These are phyloP conservation scores for Ceriops zippeliana DNA, from an alignment of 345 rosid species.

Conservation along the genomic window DNA sequence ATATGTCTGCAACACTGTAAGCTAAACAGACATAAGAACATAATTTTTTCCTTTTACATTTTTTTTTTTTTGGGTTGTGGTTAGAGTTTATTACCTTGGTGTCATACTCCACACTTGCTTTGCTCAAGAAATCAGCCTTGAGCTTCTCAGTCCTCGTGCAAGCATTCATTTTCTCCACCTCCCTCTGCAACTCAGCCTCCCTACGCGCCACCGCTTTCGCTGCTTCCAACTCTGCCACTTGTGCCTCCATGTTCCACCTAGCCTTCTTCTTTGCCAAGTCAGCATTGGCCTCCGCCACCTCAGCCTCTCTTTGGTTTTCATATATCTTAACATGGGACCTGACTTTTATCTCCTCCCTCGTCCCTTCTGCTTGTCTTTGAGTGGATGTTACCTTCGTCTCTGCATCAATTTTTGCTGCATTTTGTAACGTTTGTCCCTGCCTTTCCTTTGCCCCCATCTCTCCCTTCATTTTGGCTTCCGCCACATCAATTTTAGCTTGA, in stretches of 20 bases:
- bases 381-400: constrained; percentile 61
- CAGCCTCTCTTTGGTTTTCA: constrained; percentile 73
- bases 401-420: constrained; percentile 70
- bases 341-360: constrained; percentile 65
- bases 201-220: constrained; percentile 60
- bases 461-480: constrained; percentile 81
- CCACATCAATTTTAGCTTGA: constrained; percentile 66
- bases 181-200: constrained; percentile 68
- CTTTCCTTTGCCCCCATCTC: constrained; percentile 62
- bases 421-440: constrained; percentile 60
- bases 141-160: constrained; percentile 63
- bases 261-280: constrained; percentile 75
- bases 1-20: too few species aligned
- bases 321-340: constrained; percentile 58
- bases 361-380: constrained; percentile 60
- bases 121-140: constrained; percentile 70
- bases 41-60: too few species aligned
- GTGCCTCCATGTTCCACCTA: constrained; percentile 52
- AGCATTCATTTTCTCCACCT: constrained; percentile 78
- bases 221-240: constrained; percentile 77
- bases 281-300: constrained; percentile 64
- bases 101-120: constrained; percentile 78
- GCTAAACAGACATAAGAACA: too few species aligned
- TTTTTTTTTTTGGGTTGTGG: too few species aligned
- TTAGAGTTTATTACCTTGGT: constrained; percentile 40